These are phyloP conservation scores for Coprinopsis cinerea DNA, from an alignment of 768 basidiomycete species.

Conservation along the genomic window DNA sequence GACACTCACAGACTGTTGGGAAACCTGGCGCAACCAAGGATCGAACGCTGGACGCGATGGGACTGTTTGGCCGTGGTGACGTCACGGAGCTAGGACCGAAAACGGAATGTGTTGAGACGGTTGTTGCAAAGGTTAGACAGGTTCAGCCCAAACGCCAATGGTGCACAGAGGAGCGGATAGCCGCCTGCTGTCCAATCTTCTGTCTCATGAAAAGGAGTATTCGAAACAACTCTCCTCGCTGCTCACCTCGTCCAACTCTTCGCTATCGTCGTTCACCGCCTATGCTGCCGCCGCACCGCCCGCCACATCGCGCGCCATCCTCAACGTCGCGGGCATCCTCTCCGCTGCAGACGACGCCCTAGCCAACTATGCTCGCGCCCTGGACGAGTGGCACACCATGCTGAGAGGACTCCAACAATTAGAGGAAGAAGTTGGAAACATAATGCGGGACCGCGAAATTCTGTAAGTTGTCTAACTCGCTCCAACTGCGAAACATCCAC, in stretches of 20 bases:
- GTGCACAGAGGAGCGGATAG: neutral
- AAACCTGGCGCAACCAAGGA: too few relatives aligned
- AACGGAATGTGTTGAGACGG: neutral
- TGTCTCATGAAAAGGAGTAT: conserved; percentile 68
- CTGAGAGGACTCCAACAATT: conserved; percentile 54
- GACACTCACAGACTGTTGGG: too few relatives aligned
- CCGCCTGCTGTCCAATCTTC: conserved; percentile 45
- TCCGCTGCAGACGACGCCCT: conserved; percentile 66
- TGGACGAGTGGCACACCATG: conserved; percentile 63
- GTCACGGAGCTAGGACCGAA: too few relatives aligned
- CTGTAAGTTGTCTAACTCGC: conserved; percentile 43
- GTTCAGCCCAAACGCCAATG: neutral
- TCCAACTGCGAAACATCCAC: neutral
- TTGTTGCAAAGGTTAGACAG: neutral
- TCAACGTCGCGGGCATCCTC: conserved; percentile 51
- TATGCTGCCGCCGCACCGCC: conserved; percentile 66
- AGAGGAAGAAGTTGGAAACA: conserved; percentile 67
- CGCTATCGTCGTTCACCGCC: conserved; percentile 61
- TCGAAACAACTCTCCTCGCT: conserved; percentile 52
- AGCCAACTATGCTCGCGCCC: conserved; percentile 47
- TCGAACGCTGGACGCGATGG: too few relatives aligned
- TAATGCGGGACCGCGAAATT: conserved; percentile 75
- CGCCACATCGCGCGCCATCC: conserved; percentile 46
- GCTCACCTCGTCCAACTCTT: conserved; percentile 52
- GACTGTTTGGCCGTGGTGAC: too few relatives aligned